Conservation (phyloP, 305 asterid genomes). For the Fraxinus platypoda region DNA sequence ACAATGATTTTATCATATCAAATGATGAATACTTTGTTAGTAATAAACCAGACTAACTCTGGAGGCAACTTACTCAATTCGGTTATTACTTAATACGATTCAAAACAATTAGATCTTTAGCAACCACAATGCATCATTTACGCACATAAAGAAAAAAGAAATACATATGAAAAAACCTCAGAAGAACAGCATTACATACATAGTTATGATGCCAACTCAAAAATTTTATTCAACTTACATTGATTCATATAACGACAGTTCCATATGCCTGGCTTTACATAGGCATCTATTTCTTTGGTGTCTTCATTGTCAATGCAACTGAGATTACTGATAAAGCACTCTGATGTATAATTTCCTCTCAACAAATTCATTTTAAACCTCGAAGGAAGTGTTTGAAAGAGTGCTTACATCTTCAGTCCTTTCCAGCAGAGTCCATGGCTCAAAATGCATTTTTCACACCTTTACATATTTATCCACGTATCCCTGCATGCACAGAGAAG, state of each 20-base stretch:
- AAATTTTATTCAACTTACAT: conserved; percentile 29
- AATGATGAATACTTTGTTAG: not conserved
- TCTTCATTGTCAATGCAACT: conserved; percentile 14
- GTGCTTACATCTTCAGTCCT: conserved; percentile 19
- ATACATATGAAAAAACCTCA: not conserved
- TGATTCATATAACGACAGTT: conserved; percentile 25
- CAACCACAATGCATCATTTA: not conserved
- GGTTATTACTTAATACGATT: not conserved
- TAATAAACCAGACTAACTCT: not conserved
- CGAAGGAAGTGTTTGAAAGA: conserved; percentile 10
- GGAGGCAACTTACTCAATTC: not conserved
- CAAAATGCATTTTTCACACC: conserved; percentile 39
- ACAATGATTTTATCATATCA: not conserved
- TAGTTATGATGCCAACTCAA: conserved; percentile 20
- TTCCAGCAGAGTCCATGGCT: conserved; percentile 17
- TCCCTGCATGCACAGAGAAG: conserved; percentile 67
- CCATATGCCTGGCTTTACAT: conserved; percentile 22
- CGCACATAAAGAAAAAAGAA: not conserved
- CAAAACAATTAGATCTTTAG: not conserved
- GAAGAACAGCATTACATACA: conserved; percentile 34
- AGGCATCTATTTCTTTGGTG: conserved; percentile 9
- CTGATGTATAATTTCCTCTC: conserved; percentile 9
- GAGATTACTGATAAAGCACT: conserved; percentile 16
- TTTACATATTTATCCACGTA: conserved; percentile 91
- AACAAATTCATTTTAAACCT: conserved; percentile 14